A percentile compares a stretch with the other conserved stretches of the same genome.
These are phyloP conservation scores for Candida suzukii DNA, from an alignment of 805 yeast species.

Conservation along the genomic window DNA sequence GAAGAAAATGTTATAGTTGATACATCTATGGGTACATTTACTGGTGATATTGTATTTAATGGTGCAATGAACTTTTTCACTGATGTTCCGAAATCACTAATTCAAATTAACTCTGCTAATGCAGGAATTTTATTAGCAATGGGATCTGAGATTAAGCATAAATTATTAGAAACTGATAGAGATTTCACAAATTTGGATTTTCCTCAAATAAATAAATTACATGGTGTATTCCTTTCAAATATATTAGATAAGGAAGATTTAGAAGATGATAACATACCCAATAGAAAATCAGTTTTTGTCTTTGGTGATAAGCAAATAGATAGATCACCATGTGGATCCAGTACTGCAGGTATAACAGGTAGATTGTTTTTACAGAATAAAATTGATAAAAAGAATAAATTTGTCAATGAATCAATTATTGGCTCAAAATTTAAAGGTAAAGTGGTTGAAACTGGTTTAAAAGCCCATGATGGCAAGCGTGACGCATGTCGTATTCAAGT, in stretches of 20 bases:
- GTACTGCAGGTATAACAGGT: conserved; percentile 21
- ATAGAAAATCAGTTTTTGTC: conserved; percentile 15
- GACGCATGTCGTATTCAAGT: conserved; percentile 18
- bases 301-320: conserved; percentile 20
- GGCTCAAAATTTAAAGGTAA: conserved; percentile 16
- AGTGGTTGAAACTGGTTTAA: conserved; percentile 9
- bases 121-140: conserved; percentile 10
- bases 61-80: conserved; percentile 20
- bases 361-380: conserved; percentile 11
- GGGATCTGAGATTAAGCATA: conserved; percentile 15
- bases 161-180: conserved; percentile 5
- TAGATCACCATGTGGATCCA: conserved; percentile 23
- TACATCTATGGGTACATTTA: conserved; percentile 11
- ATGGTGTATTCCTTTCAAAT: conserved; percentile 15
- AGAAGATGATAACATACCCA: conserved; percentile 7
- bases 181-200: conserved; percentile 13
- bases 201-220: conserved; percentile 15
- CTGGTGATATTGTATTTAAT: conserved; percentile 20
- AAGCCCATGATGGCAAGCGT: conserved; percentile 11
- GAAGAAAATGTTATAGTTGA: conserved; percentile 9
- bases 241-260: conserved; percentile 3
- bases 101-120: conserved; percentile 13
- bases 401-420: conserved; percentile 19
- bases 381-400: conserved; percentile 1
- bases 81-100: conserved; percentile 6